Conservation (phyloP, 1,284 basidiomycete genomes). For the Heterobasidion irregulare region DNA sequence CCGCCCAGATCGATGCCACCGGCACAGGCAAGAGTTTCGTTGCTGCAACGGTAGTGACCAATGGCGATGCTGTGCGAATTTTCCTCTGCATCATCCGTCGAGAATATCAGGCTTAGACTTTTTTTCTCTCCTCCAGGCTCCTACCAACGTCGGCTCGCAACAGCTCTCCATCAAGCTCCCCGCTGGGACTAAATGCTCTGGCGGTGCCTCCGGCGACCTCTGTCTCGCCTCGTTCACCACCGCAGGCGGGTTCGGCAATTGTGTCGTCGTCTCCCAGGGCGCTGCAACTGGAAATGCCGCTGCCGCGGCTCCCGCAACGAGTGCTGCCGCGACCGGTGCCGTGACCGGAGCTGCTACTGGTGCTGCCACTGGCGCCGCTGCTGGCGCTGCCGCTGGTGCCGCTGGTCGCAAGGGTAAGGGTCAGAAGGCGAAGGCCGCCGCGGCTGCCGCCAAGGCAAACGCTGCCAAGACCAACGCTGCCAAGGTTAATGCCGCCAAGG, state of each 20-base stretch:
- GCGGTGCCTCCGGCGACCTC: constrained; percentile 28
- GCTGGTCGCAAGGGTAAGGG: not conserved
- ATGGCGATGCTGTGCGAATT: constrained; percentile 25
- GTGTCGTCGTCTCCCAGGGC: constrained; percentile 15
- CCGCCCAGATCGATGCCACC: constrained; percentile 25
- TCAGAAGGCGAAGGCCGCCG: not conserved
- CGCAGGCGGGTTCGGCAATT: constrained; percentile 36
- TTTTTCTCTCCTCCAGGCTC: constrained; percentile 8
- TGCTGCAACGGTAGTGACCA: constrained; percentile 25
- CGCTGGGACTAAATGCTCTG: constrained; percentile 35
- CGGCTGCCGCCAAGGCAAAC: not conserved
- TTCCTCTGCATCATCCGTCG: too few relatives aligned
- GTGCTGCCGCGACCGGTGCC: not conserved
- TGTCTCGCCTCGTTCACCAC: constrained; percentile 36
- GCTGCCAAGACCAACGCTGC: not conserved
- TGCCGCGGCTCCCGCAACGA: not conserved
- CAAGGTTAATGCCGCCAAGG: not conserved
- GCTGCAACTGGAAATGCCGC: not conserved
- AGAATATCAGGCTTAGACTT: not conserved
- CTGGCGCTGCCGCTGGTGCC: not conserved
- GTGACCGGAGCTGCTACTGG: not conserved
- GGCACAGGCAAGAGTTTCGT: constrained; percentile 29
- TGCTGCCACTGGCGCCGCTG: not conserved
- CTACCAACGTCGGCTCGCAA: constrained; percentile 23
- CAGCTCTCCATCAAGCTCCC: constrained; percentile 31